These are phyloP conservation scores for Spathaspora passalidarum DNA, from an alignment of 805 yeast species.

Conservation along the genomic window DNA sequence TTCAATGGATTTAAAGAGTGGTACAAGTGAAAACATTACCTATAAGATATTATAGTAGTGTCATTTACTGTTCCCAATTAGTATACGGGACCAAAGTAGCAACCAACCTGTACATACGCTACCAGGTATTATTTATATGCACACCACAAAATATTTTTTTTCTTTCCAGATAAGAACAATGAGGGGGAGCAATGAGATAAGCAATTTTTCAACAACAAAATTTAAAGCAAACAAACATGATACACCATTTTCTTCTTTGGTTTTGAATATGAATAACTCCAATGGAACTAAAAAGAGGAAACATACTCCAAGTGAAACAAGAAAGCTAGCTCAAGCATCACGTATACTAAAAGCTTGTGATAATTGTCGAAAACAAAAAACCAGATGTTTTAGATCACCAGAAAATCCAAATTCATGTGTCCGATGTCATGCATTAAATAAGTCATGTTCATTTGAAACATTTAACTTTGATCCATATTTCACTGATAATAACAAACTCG, in stretches of 20 bases:
- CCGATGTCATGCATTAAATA: slow-evolving; percentile 53
- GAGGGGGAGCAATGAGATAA: not conserved
- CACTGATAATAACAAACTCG: slow-evolving; percentile 7
- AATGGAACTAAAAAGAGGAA: not conserved
- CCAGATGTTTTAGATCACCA: slow-evolving; percentile 59
- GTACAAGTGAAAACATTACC: slow-evolving; percentile 7
- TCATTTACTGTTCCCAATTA: too few species aligned
- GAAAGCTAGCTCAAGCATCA: slow-evolving; percentile 26
- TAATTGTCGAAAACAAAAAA: slow-evolving; percentile 53
- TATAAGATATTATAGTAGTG: slow-evolving; percentile 8
- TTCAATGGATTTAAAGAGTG: slow-evolving; percentile 16
- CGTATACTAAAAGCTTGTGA: slow-evolving; percentile 55
- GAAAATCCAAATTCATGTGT: slow-evolving; percentile 48
- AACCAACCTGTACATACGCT: not conserved
- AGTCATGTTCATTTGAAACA: slow-evolving; percentile 49
- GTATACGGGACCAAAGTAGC: not conserved
- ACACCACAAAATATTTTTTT: not conserved
- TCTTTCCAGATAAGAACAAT: not conserved
- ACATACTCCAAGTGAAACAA: slow-evolving; percentile 6
- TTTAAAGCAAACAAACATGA: not conserved
- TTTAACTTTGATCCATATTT: not conserved
- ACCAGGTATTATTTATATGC: not conserved
- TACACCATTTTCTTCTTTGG: not conserved
- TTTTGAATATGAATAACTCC: not conserved
- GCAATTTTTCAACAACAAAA: not conserved